Evolutionary conservation across 805 yeast genomes (phyloP).

Genomic region (Spathaspora arborariae): DNA sequence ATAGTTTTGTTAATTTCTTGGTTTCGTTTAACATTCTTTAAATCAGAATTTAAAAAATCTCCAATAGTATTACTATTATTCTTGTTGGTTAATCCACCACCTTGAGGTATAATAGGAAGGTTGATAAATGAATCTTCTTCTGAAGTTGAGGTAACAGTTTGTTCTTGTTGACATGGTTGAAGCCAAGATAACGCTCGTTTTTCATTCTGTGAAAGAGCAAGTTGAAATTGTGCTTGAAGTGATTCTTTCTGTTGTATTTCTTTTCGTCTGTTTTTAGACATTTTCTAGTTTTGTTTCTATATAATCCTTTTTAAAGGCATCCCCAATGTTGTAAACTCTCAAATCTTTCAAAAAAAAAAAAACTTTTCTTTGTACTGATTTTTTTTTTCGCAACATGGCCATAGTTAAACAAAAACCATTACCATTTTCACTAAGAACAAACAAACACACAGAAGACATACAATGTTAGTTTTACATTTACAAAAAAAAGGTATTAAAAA

Average conservation of each 20-base stretch:
- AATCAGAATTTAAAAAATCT: slow-evolving; percentile 19
- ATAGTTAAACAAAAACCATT: neutral
- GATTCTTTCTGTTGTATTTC: slow-evolving; percentile 46
- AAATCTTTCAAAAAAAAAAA: neutral
- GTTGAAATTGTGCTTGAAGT: slow-evolving; percentile 44
- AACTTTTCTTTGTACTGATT: neutral
- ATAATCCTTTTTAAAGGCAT: neutral
- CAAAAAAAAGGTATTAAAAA: neutral
- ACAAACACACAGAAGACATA: neutral
- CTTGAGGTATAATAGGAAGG: slow-evolving; percentile 33
- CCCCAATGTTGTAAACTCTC: neutral
- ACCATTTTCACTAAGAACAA: neutral
- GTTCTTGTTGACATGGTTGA: slow-evolving; percentile 9
- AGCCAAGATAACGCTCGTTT: slow-evolving; percentile 39
- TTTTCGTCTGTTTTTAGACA: slow-evolving; percentile 24
- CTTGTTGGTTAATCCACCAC: slow-evolving; percentile 21
- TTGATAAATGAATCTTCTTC: slow-evolving; percentile 20
- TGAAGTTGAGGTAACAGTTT: neutral
- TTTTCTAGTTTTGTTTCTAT: neutral
- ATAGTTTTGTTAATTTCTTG: slow-evolving; percentile 6
- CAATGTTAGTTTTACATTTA: neutral
- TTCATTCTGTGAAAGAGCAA: slow-evolving; percentile 36
- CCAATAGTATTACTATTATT: slow-evolving; percentile 18
- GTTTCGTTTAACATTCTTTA: slow-evolving; percentile 5
- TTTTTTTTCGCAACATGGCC: neutral